A percentile compares a stretch with the other conserved stretches of the same genome.
Evolutionary conservation across 108 stramenopile species (phyloP).

Genomic region (Schizochytrium sp.): DNA sequence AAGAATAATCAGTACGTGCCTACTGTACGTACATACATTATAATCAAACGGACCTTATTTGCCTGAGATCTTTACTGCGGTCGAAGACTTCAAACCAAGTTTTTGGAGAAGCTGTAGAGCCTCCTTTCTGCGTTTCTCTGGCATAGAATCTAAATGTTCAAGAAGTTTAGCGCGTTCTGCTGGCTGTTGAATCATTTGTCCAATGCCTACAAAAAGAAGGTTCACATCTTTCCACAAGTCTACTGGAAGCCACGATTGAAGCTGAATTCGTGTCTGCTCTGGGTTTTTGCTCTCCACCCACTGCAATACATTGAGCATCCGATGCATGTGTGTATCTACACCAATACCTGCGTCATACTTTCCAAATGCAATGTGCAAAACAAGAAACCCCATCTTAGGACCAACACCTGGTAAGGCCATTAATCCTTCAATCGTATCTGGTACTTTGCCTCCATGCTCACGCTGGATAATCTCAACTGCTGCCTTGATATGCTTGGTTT

Average conservation of each 20-base stretch:
- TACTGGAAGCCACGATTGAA: conserved; percentile 87
- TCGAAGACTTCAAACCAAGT: not conserved
- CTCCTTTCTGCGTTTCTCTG: not conserved
- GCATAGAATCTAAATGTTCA: not conserved
- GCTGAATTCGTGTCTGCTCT: conserved; percentile 84
- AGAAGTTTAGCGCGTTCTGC: not conserved
- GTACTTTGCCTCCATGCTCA: conserved; percentile 84
- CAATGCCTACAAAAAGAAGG: conserved; percentile 89
- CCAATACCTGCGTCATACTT: conserved; percentile 82
- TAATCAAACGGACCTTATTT: not conserved
- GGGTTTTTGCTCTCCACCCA: conserved; percentile 84
- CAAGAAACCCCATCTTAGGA: conserved; percentile 90
- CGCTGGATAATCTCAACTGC: conserved; percentile 77
- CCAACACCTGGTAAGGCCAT: conserved; percentile 85
- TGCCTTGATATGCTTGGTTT: conserved; percentile 86
- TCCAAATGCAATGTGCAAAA: conserved; percentile 82
- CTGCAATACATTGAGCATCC: conserved; percentile 84
- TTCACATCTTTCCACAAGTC: conserved; percentile 85
- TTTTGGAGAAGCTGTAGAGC: not conserved
- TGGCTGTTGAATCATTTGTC: conserved; percentile 88
- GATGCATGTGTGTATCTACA: conserved; percentile 94
- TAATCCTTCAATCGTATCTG: conserved; percentile 80
- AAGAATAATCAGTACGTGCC: not conserved
- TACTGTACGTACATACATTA: not conserved
- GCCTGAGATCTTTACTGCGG: not conserved